Evolutionary conservation across 768 basidiomycete genomes (phyloP), one percentile per base, ranked within the genome.

Genomic region (Suillus alpinus): DNA sequence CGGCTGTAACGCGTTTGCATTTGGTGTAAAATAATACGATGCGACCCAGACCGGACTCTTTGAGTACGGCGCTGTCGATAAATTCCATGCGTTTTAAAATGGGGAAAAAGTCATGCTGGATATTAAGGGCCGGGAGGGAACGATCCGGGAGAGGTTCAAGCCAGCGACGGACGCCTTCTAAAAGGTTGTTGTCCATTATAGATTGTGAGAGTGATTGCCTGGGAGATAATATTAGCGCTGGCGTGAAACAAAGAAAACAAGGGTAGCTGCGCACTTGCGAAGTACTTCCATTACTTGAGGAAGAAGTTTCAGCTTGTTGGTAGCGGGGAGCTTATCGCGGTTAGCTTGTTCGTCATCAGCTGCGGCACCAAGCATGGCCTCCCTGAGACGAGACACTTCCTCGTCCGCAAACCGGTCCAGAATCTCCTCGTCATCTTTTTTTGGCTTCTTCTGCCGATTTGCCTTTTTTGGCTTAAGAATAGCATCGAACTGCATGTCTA

Each of bases 1-100:
- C 86, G 0, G 90, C 82, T 4, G 89, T 88, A 51, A 94, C 94
- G 49, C 94, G 89, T 72, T 90, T 93, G 81, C 90, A 92, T 70
- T 95, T 95, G 26, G 95, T 96, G 80, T 99, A 99, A 77, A 98
- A 98, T 32, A 96, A 78, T 41, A 98, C 80, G 66, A 98, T 83
- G 60, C 89, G 88, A 16, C 97, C 97, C 4, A 99, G 81, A 0
- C 88, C 86, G 1, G 92, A 92, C 71, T 96, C 93, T 71, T 95
- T 96, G 67, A 99, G 87, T 6, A 92, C 92, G 20, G 86, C 75
- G 36, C 87, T 87, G 75, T 98, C 96, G 69, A 98, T 95, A 68
- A 91, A 91, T 64, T 92, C 89, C 89, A 98, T 93, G 79, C 89
- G 93, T 63, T 80, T 81, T 10, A 99, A 78, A 57, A 88, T 83